Conservation (phyloP, 176 grass and related monocot genomes). For the Cenchrus fungigraminus region DNA sequence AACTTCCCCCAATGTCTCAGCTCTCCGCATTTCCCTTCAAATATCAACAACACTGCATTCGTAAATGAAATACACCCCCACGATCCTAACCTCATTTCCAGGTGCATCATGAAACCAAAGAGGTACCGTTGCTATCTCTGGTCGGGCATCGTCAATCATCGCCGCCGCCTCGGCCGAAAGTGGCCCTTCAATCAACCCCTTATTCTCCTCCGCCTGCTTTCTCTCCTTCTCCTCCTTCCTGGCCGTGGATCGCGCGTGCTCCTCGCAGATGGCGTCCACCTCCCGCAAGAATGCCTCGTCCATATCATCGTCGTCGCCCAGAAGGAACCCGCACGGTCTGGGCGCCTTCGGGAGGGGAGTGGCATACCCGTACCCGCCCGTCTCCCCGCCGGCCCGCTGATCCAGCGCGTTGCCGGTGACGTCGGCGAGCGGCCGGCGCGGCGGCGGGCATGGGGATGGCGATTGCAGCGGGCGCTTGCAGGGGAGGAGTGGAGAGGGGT, state of each 20-base stretch:
- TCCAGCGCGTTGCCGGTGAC: constrained; percentile 41
- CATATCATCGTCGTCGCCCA: constrained; percentile 45
- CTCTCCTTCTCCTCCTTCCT: constrained; percentile 38
- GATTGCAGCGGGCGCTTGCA: constrained; percentile 45
- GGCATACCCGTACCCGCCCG: background rate
- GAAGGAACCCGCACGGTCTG: constrained; percentile 37
- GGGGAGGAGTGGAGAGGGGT: constrained; percentile 37
- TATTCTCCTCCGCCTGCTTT: background rate
- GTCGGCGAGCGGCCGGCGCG: constrained; percentile 41
- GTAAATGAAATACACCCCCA: background rate
- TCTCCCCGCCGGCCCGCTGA: constrained; percentile 20
- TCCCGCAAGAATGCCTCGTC: constrained; percentile 80
- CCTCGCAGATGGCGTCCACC: constrained; percentile 83
- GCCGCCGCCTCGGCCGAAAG: background rate
- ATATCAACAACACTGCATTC: background rate
- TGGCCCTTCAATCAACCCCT: background rate
- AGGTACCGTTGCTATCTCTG: constrained; percentile 36
- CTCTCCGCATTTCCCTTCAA: background rate
- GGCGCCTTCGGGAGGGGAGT: constrained; percentile 44
- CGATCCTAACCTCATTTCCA: background rate
- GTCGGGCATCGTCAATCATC: background rate
- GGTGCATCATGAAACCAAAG: constrained; percentile 5
- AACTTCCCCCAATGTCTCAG: background rate
- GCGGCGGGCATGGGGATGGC: constrained; percentile 51
- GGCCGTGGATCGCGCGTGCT: constrained; percentile 48